phyloP scores from a whole-genome alignment of 495 filamentous ascomycete genomes.

The Lasiosphaeria hispida region DNA sequence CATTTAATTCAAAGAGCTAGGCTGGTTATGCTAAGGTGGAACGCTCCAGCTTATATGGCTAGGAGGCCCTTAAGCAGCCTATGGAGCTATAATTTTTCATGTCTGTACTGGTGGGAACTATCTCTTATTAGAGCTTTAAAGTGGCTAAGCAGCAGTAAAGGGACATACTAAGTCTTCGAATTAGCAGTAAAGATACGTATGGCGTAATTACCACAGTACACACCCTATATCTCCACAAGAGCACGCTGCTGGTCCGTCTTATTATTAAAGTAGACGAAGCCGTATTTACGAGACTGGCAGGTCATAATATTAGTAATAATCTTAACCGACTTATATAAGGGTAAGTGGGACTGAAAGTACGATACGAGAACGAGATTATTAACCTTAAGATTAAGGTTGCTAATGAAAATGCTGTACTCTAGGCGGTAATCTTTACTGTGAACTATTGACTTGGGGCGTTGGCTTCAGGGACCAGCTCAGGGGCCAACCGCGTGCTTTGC shows the following conservation, averaged over 20 bases:
- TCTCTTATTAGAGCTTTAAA: conserved; percentile 7
- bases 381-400: conserved; percentile 95
- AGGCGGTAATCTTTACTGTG: conserved; percentile 92
- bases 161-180: conserved; percentile 71
- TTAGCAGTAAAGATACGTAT: conserved; percentile 99
- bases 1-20: conserved; percentile 43
- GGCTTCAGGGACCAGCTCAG: too few relatives aligned
- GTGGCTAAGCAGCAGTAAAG: not conserved
- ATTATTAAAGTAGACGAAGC: conserved; percentile 94
- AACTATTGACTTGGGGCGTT: too few relatives aligned
- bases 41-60: conserved; percentile 40
- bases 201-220: conserved; percentile 97
- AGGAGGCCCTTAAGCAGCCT: conserved; percentile 35
- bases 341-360: conserved; percentile 92
- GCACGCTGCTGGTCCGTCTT: conserved; percentile 94
- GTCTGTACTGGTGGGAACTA: conserved; percentile 42
- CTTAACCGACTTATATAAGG: conserved; percentile 97
- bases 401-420: conserved; percentile 95
- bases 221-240: conserved; percentile 95
- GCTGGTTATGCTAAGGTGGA: conserved; percentile 35
- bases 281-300: conserved; percentile 96
- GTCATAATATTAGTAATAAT: conserved; percentile 99
- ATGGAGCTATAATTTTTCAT: conserved; percentile 38
- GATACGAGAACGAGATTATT: conserved; percentile 98
- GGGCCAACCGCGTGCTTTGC: too few relatives aligned